Evolutionary conservation across 139 green algal genomes (phyloP).

Genomic region (Micractinium sp.): DNA sequence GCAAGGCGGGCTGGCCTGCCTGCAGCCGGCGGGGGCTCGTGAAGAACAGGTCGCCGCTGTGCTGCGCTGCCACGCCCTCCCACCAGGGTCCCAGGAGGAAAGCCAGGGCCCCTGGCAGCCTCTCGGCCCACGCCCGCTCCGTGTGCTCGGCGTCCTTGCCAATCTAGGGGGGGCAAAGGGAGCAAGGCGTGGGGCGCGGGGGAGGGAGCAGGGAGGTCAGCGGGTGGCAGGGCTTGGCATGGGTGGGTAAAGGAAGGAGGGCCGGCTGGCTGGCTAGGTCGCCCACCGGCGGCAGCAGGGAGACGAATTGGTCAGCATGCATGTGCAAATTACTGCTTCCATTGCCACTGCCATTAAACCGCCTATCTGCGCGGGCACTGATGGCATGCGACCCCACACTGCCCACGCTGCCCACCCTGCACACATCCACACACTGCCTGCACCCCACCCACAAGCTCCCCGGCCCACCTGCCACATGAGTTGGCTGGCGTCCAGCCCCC

Average conservation of each 20-base stretch:
- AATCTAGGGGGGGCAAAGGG: background rate
- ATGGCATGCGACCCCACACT: no score
- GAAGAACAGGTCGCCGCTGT: slow-evolving; percentile 29
- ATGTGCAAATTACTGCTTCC: no score
- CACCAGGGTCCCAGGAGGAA: slow-evolving; percentile 49
- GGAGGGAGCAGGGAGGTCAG: background rate
- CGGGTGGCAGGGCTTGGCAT: background rate
- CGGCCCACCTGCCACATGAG: background rate
- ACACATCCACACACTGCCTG: background rate
- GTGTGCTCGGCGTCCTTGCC: slow-evolving; percentile 46
- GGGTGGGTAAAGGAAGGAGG: background rate
- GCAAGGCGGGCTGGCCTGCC: slow-evolving; percentile 18
- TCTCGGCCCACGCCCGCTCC: slow-evolving; percentile 43
- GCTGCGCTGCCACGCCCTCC: background rate
- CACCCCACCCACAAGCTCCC: background rate
- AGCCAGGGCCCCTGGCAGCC: slow-evolving; percentile 42
- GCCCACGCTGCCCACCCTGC: background rate
- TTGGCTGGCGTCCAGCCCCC: slow-evolving; percentile 5
- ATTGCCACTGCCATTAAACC: no score
- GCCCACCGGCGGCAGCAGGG: background rate
- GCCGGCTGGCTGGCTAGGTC: background rate
- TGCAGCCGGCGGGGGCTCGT: slow-evolving; percentile 25
- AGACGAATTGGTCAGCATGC: no score
- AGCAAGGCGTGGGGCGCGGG: background rate
- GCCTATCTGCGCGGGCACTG: no score